Conservation (phyloP, 2,329 filamentous ascomycete genomes). For the Paecilomyces fulvus region DNA sequence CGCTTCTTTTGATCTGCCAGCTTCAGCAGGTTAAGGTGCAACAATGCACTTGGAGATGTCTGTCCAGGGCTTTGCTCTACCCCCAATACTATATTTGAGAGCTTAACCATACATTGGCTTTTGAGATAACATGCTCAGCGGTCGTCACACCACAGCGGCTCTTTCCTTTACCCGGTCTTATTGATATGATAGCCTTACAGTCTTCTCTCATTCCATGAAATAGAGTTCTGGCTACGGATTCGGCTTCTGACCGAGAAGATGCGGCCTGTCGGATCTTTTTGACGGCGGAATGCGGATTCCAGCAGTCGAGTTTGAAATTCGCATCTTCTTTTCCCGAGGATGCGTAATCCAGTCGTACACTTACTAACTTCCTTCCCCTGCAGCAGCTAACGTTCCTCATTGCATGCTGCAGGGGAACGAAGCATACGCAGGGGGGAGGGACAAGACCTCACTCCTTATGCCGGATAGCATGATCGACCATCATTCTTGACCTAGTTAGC, state of each 20-base stretch:
- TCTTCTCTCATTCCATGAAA: not conserved
- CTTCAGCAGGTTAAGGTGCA: not conserved
- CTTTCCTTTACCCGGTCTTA: not conserved
- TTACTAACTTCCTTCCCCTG: not conserved
- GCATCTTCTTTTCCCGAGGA: not conserved
- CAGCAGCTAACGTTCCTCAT: too few species aligned
- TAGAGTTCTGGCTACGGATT: not conserved
- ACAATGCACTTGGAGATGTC: not conserved
- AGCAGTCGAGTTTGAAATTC: not conserved
- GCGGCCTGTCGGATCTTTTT: not conserved
- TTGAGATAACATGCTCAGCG: not conserved
- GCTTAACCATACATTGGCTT: not conserved
- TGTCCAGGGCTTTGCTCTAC: not conserved
- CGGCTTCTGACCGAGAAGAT: not conserved
- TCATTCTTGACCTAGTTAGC: not conserved
- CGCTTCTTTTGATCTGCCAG: not conserved
- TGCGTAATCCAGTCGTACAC: not conserved
- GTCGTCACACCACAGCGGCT: not conserved
- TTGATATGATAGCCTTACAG: not conserved
- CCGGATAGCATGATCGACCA: not conserved
- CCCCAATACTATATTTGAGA: not conserved
- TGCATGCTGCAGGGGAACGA: not conserved
- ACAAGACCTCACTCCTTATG: too few species aligned
- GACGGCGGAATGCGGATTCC: not conserved
- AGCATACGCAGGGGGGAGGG: not conserved